phyloP scores from a whole-genome alignment of 2,329 filamentous ascomycete species.

The Arthrocladium fulminans region DNA sequence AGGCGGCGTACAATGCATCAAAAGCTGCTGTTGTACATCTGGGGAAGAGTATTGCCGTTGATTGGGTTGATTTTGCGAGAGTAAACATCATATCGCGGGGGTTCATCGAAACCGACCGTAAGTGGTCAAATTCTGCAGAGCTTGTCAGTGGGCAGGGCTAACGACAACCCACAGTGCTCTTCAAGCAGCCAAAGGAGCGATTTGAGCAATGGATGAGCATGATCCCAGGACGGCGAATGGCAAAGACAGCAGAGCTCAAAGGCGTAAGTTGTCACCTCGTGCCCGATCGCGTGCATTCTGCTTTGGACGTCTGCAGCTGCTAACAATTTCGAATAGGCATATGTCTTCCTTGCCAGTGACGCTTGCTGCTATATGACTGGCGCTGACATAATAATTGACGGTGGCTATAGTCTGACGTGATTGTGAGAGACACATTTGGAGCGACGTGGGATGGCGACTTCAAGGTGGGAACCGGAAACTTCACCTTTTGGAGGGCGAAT shows the following conservation, averaged over 20 bases:
- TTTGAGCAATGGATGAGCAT: constrained; percentile 55
- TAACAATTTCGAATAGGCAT: constrained; percentile 24
- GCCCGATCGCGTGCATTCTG: background rate
- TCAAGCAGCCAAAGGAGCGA: constrained; percentile 39
- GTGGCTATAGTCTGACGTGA: constrained; percentile 35
- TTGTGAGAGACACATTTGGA: no score
- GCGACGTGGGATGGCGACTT: no score
- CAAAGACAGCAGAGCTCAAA: constrained; percentile 44
- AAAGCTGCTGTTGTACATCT: constrained; percentile 31
- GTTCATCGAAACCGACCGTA: constrained; percentile 32
- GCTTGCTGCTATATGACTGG: constrained; percentile 39
- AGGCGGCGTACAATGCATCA: constrained; percentile 32
- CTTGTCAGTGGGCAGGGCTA: no score
- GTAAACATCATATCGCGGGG: constrained; percentile 26
- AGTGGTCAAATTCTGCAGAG: constrained; percentile 33
- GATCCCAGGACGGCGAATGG: constrained; percentile 72
- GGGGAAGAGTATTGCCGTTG: constrained; percentile 31
- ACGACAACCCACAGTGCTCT: background rate
- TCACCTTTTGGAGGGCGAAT: no score
- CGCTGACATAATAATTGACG: constrained; percentile 38
- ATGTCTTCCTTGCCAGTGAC: constrained; percentile 40
- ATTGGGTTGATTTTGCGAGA: constrained; percentile 32
- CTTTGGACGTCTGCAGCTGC: background rate
- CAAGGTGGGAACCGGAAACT: no score
- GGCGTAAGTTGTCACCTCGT: constrained; percentile 23